A percentile compares a stretch with the other conserved stretches of the same genome.
phyloP scores from a whole-genome alignment of 116 monocot genomes.

The Trichopus zeylanicus region DNA sequence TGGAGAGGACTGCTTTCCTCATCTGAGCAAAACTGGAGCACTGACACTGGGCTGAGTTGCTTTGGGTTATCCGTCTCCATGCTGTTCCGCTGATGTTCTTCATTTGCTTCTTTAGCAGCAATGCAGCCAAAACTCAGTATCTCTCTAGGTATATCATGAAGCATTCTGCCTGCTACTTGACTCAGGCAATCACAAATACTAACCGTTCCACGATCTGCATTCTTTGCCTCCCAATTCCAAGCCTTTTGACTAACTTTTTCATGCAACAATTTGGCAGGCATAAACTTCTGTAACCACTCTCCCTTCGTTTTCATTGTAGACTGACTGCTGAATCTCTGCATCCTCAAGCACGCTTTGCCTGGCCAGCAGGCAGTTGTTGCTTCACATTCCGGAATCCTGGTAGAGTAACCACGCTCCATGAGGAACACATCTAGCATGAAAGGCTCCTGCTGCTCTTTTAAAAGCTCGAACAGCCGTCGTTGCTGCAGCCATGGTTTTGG shows the following conservation, averaged over 20 bases:
- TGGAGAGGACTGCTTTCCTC: neutral
- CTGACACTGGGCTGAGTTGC: too few relatives aligned
- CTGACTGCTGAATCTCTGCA: neutral
- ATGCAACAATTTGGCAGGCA: neutral
- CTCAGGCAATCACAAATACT: too few relatives aligned
- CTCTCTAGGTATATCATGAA: too few relatives aligned
- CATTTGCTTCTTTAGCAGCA: neutral
- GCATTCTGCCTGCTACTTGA: too few relatives aligned
- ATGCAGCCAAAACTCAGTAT: too few relatives aligned
- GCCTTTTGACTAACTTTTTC: neutral
- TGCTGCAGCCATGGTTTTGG: slow-evolving; percentile 9
- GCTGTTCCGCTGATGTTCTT: too few relatives aligned
- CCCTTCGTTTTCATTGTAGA: neutral
- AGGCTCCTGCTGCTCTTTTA: slow-evolving; percentile 62
- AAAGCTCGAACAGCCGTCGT: slow-evolving; percentile 42
- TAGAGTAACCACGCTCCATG: slow-evolving; percentile 25
- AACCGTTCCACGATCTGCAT: too few relatives aligned
- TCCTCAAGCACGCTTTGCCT: neutral
- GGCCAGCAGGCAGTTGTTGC: neutral
- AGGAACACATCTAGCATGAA: slow-evolving; percentile 38
- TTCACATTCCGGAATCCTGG: too few relatives aligned
- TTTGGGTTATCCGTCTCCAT: neutral
- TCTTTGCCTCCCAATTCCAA: too few relatives aligned
- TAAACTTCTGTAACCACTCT: neutral
- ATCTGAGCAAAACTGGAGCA: neutral